These are phyloP conservation scores for Starmerella riodocensis DNA, from an alignment of 805 yeast genomes.

Conservation along the genomic window DNA sequence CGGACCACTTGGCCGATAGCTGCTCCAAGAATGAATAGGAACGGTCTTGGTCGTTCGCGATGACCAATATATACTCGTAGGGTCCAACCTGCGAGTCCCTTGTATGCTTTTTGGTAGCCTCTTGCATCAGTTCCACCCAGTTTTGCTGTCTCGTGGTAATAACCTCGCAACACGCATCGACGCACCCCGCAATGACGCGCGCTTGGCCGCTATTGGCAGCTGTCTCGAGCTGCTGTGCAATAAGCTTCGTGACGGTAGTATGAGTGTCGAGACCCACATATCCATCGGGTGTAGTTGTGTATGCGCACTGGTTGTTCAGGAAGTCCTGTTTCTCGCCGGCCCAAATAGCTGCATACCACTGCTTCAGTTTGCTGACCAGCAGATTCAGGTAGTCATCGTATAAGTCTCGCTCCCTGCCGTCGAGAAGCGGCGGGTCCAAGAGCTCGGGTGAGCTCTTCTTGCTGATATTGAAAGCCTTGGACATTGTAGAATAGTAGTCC, in stretches of 20 bases:
- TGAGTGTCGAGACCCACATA: constrained; percentile 66
- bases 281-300: constrained; percentile 55
- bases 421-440: constrained; percentile 49
- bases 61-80: constrained; percentile 65
- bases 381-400: constrained; percentile 67
- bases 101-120: constrained; percentile 27
- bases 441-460: constrained; percentile 28
- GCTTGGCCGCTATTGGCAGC: constrained; percentile 79
- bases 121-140: constrained; percentile 45
- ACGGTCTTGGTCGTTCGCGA: constrained; percentile 71
- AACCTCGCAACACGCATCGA: constrained; percentile 52
- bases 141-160: constrained; percentile 47
- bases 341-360: constrained; percentile 67
- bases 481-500: constrained; percentile 44
- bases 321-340: constrained; percentile 56
- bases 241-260: constrained; percentile 64
- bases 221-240: constrained; percentile 79
- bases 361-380: constrained; percentile 58
- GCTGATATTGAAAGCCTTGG: constrained; percentile 37
- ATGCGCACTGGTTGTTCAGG: constrained; percentile 52
- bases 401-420: constrained; percentile 55
- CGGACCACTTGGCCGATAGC: constrained; percentile 49
- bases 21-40: constrained; percentile 60
- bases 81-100: constrained; percentile 51
- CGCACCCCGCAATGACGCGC: constrained; percentile 62